phyloP scores from a whole-genome alignment of 192 early-diverging fungal species.

The Oehlia diaphana region DNA sequence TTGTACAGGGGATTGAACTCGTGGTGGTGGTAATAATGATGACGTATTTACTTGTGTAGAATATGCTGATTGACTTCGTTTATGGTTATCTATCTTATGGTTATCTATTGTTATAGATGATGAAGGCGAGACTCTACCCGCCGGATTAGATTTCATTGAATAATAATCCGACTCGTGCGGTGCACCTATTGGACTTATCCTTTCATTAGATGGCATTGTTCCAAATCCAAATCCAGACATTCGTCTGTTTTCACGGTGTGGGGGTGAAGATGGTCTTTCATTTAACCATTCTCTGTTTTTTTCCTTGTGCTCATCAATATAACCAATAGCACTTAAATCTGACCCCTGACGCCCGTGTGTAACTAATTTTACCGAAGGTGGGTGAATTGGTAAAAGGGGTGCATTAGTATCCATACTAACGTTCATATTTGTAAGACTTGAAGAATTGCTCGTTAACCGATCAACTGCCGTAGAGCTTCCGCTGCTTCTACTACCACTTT shows the following conservation, averaged over 20 bases:
- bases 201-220: neutral
- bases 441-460: neutral
- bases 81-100: neutral
- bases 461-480: constrained; percentile 15
- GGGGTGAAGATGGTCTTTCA: constrained; percentile 5
- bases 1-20: constrained; percentile 17
- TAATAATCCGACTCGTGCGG: neutral
- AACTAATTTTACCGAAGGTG: neutral
- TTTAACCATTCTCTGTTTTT: constrained; percentile 11
- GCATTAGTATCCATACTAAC: neutral
- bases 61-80: neutral
- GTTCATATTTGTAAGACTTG: neutral
- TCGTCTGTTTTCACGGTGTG: constrained; percentile 9
- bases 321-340: constrained; percentile 6
- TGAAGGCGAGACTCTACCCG: neutral
- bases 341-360: neutral
- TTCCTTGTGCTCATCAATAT: neutral
- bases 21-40: constrained; percentile 16
- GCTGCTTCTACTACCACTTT: constrained; percentile 16
- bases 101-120: constrained; percentile 1
- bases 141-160: neutral
- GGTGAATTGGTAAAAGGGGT: neutral
- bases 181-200: neutral
- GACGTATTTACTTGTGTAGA: constrained; percentile 2
- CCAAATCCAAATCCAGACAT: neutral